Base-by-base conservation (phyloP, 495 filamentous ascomycete species). In the Neurospora sp. region DNA sequence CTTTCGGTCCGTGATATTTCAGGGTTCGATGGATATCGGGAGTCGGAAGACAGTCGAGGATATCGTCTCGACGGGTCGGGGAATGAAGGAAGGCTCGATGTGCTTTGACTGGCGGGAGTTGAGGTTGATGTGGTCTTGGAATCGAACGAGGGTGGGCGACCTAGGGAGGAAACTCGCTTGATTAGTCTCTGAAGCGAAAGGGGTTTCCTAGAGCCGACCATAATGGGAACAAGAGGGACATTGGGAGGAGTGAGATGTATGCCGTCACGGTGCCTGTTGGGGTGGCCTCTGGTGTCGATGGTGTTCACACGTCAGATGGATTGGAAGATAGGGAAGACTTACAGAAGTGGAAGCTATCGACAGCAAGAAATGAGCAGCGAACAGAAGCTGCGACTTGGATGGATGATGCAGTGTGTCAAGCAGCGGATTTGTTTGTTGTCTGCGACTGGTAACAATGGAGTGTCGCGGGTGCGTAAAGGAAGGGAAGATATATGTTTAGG, bases 121-220 rank as follows among this genome's bases (percentile, higher is more conserved):
- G 73, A 71, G 28, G 38, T 71, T 34, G n/a, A 38, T 34, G 36
- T 70, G 59, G 69, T 71, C 24, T 66, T 39, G 28, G 45, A 8
- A 39, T 73, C 72, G 76, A 59, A 66, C 54, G 54, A 66, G 54
- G 54, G 54, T 66, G 54, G 54, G 36, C 62, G 74, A 70, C 74
- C 77, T 77, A 79, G 43, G 48, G 37, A 40, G n/a, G 59, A 38
- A 42, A 71, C 71, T 39, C 45, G 71, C 54, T 74, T 75, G 70
- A 80, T 80, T 72, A 80, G 78, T 73, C 45, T 78, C 73, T 71
- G 76, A 10, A 79, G n/a, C 31, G 77, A 77, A 54, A 36, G 40
- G 11, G 54, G 71, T 39, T 54, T 74, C 42, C 40, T 71, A 10
- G 36, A 71, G 70, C 71, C 73, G 24, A 62, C 71, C 77, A 79